Evolutionary conservation across 2,329 filamentous ascomycete species (phyloP).

Genomic region (Fusarium brachygibbosum): DNA sequence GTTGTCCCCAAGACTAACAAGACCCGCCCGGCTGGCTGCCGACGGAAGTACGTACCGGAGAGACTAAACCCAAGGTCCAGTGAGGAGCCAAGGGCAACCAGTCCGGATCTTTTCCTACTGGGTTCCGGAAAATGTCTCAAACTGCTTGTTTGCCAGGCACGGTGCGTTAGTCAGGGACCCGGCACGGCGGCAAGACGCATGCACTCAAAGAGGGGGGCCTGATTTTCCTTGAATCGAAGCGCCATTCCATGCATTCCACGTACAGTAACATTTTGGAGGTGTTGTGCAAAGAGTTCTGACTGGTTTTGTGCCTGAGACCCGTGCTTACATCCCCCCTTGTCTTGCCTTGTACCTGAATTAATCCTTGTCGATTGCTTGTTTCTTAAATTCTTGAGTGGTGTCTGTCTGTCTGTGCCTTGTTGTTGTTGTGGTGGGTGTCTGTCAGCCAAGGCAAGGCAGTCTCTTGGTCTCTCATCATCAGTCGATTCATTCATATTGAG

Average conservation of each 20-base stretch:
- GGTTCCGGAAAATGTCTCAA: conserved; percentile 47
- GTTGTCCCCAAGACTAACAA: conserved; percentile 13
- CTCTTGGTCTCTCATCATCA: background rate
- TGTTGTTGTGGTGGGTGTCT: background rate
- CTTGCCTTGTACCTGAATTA: conserved; percentile 37
- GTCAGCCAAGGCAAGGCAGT: background rate
- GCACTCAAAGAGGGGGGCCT: conserved; percentile 42
- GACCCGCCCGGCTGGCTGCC: conserved; percentile 44
- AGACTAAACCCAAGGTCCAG: background rate
- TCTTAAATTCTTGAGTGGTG: conserved; percentile 12
- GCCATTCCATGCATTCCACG: conserved; percentile 5
- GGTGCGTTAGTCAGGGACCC: conserved; percentile 50
- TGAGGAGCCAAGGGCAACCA: conserved; percentile 30
- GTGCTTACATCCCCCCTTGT: conserved; percentile 21
- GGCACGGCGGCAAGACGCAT: conserved; percentile 43
- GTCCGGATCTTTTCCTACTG: conserved; percentile 17
- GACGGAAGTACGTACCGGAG: conserved; percentile 28
- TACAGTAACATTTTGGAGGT: conserved; percentile 20
- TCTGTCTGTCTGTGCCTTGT: background rate
- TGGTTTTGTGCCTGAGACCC: conserved; percentile 41
- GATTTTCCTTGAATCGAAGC: conserved; percentile 1
- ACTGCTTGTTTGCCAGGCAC: conserved; percentile 43
- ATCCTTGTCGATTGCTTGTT: conserved; percentile 15
- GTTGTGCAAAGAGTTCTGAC: conserved; percentile 27
- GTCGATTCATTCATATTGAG: conserved; percentile 6